phyloP scores from a whole-genome alignment of 345 rosid species.

The Salix exigua region DNA sequence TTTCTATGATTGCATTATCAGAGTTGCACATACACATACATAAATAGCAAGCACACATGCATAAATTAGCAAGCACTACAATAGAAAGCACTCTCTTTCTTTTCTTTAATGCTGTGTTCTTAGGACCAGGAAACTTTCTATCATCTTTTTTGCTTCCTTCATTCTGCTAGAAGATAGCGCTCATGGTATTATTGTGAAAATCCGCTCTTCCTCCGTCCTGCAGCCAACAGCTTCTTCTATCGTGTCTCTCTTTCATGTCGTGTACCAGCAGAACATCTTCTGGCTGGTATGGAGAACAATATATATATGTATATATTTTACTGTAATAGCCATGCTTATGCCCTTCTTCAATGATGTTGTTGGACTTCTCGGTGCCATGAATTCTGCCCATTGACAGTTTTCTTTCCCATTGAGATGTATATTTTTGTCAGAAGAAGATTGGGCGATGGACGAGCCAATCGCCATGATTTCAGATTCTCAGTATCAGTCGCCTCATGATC shows the following conservation, averaged over 20 bases:
- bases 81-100: too few species aligned
- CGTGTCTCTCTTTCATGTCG: constrained; percentile 11
- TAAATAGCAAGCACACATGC: neutral
- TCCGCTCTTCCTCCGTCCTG: too few species aligned
- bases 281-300: constrained; percentile 48
- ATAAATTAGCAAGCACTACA: neutral
- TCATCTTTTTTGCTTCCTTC: too few species aligned
- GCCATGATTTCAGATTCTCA: constrained; percentile 45
- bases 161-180: too few species aligned
- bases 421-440: constrained; percentile 36
- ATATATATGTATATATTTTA: constrained; percentile 33
- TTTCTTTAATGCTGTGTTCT: too few species aligned
- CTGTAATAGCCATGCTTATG: constrained; percentile 51
- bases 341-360: constrained; percentile 56
- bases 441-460: constrained; percentile 33
- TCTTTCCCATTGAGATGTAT: constrained; percentile 51
- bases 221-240: too few species aligned
- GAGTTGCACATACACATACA: neutral
- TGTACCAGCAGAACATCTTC: constrained; percentile 48
- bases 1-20: neutral
- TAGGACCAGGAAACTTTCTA: too few species aligned
- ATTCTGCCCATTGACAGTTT: constrained; percentile 57
- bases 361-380: constrained; percentile 51
- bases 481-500: constrained; percentile 31
- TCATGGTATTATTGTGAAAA: too few species aligned